Evolutionary conservation across 1,284 basidiomycete genomes (phyloP).

Genomic region (Takashimella tepidaria): DNA sequence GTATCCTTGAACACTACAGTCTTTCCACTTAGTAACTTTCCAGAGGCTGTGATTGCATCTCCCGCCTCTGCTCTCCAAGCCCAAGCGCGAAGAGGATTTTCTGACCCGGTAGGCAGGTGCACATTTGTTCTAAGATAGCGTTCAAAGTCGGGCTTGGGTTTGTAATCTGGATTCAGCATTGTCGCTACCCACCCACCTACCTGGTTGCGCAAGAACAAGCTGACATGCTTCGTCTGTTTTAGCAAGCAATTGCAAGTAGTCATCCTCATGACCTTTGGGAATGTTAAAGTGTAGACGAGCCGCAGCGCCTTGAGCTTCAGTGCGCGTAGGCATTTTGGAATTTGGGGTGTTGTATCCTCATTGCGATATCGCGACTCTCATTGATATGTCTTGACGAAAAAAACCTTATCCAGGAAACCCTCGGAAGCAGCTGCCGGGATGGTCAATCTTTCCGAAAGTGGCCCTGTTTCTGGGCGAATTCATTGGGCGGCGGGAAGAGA

Average conservation of each 20-base stretch:
- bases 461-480: no score
- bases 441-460: no score
- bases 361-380: no score
- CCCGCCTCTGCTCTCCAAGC: constrained; percentile 23
- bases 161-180: constrained; percentile 19
- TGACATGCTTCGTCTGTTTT: constrained; percentile 19
- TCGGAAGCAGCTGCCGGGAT: no score
- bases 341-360: no score
- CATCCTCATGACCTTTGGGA: constrained; percentile 14
- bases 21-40: constrained; percentile 20
- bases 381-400: no score
- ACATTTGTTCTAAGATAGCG: constrained; percentile 21
- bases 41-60: constrained; percentile 4
- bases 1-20: constrained; percentile 30
- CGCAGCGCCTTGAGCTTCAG: constrained; percentile 9
- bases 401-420: no score
- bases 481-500: no score
- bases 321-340: constrained; percentile 1
- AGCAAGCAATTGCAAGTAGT: constrained; percentile 16
- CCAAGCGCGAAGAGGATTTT: constrained; percentile 23
- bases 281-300: constrained; percentile 13
- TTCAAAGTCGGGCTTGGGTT: constrained; percentile 20
- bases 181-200: constrained; percentile 4
- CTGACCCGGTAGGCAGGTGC: constrained; percentile 14
- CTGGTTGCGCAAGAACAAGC: constrained; percentile 6